Evolutionary conservation across 495 filamentous ascomycete species (phyloP).

Genomic region (Neurospora sp.): DNA sequence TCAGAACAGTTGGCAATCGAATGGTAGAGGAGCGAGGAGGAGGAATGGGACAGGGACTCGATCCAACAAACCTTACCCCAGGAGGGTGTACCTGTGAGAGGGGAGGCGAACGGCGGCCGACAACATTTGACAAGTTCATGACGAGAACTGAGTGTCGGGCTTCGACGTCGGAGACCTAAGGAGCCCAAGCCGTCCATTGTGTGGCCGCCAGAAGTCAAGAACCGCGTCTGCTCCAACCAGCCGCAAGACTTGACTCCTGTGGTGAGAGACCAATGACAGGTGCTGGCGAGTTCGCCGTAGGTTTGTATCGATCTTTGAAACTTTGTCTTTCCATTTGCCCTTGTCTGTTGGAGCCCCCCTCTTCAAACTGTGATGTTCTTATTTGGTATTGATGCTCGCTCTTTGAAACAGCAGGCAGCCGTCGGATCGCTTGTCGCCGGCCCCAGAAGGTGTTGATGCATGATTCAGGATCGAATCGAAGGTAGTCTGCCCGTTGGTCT

Average conservation of each 20-base stretch:
- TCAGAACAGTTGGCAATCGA: not conserved
- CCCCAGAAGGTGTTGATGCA: not conserved
- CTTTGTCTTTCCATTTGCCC: not conserved
- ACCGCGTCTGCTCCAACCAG: not conserved
- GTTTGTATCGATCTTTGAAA: not conserved
- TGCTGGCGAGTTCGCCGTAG: not conserved
- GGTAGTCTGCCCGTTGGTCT: not conserved
- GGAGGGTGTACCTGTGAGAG: not conserved
- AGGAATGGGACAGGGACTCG: not conserved
- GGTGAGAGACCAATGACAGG: not conserved
- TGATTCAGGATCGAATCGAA: not conserved
- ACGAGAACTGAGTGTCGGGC: not conserved
- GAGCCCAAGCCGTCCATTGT: not conserved
- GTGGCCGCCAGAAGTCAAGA: not conserved
- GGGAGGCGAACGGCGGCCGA: not conserved
- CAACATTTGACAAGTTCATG: not conserved
- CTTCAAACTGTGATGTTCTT: not conserved
- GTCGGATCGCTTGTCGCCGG: not conserved
- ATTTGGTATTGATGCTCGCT: not conserved
- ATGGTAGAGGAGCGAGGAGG: not conserved
- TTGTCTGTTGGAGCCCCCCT: not conserved
- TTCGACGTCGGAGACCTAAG: not conserved
- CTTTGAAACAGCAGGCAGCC: not conserved
- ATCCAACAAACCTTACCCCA: not conserved
- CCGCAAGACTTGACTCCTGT: not conserved